Percentiles rank a stretch among this genome's conserved stretches.
These are phyloP conservation scores for Huntiella decipiens DNA, from an alignment of 2,329 filamentous ascomycete species.

Conservation along the genomic window DNA sequence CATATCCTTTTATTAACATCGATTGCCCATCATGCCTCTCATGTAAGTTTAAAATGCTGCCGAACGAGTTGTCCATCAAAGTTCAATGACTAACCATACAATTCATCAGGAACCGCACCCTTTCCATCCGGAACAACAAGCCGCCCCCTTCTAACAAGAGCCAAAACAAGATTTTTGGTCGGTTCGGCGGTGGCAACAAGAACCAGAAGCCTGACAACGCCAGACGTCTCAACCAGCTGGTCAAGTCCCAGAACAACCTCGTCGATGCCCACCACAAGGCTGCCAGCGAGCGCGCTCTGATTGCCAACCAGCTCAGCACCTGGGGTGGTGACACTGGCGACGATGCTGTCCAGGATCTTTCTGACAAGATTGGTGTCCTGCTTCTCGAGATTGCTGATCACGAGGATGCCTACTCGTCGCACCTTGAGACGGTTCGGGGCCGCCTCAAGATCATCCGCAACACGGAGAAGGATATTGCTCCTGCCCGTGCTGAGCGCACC, in stretches of 20 bases:
- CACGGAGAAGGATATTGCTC: slow-evolving; percentile 88
- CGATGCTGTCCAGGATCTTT: slow-evolving; percentile 71
- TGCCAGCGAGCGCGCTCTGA: slow-evolving; percentile 62
- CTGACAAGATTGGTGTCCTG: slow-evolving; percentile 87
- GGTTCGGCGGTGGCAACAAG: slow-evolving; percentile 45
- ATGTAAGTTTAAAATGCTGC: slow-evolving; percentile 3
- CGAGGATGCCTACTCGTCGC: slow-evolving; percentile 73
- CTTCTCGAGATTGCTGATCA: slow-evolving; percentile 86
- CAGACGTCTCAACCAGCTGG: slow-evolving; percentile 73
- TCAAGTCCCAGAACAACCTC: slow-evolving; percentile 85
- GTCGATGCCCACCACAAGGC: slow-evolving; percentile 72
- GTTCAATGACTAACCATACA: background rate
- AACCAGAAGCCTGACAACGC: slow-evolving; percentile 73
- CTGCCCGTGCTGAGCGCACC: slow-evolving; percentile 65
- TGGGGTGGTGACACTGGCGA: slow-evolving; percentile 91
- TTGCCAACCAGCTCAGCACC: slow-evolving; percentile 81
- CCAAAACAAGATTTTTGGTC: slow-evolving; percentile 68
- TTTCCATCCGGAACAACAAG: slow-evolving; percentile 18
- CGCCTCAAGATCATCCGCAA: slow-evolving; percentile 85
- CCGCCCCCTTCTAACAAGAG: slow-evolving; percentile 24
- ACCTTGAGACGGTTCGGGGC: slow-evolving; percentile 65
- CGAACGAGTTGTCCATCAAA: background rate
- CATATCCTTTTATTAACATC: too few relatives aligned
- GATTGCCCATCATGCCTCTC: slow-evolving; percentile 9
- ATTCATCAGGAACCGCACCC: slow-evolving; percentile 9